Conservation (phyloP, 306 rosid genomes). For the Begonia fuchsioides region DNA sequence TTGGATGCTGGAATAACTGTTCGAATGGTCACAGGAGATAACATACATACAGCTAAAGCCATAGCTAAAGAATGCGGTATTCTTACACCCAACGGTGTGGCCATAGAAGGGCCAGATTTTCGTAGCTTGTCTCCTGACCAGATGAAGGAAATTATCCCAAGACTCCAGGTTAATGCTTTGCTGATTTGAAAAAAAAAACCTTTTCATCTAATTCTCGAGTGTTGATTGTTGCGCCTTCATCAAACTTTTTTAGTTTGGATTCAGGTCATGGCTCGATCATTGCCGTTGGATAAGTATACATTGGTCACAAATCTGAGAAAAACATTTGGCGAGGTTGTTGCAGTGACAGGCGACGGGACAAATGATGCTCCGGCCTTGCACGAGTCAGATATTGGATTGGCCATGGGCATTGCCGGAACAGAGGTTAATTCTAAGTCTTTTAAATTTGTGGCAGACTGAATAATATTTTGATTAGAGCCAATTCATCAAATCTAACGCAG, state of each 20-base stretch:
- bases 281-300: neutral
- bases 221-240: too few species aligned
- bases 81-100: slow-evolving; percentile 60
- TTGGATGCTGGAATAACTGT: neutral
- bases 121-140: slow-evolving; percentile 42
- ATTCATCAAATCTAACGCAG: slow-evolving; percentile 18
- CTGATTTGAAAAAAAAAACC: neutral
- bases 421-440: slow-evolving; percentile 36
- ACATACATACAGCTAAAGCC: neutral
- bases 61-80: slow-evolving; percentile 40
- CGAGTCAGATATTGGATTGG: slow-evolving; percentile 81
- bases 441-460: slow-evolving; percentile 3
- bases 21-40: neutral
- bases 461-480: too few species aligned
- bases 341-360: slow-evolving; percentile 86
- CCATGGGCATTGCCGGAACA: slow-evolving; percentile 92
- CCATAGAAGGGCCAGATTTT: slow-evolving; percentile 67
- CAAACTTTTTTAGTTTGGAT: too few species aligned
- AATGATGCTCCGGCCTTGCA: slow-evolving; percentile 85
- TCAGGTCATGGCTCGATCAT: neutral
- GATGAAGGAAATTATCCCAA: slow-evolving; percentile 57
- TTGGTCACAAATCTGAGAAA: neutral
- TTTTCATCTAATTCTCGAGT: too few species aligned
- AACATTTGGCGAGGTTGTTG: slow-evolving; percentile 45
- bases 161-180: slow-evolving; percentile 9